Evolutionary conservation across 2,329 filamentous ascomycete genomes (phyloP), one percentile per base, ranked within the genome.

Genomic region (Basipetospora sp.): DNA sequence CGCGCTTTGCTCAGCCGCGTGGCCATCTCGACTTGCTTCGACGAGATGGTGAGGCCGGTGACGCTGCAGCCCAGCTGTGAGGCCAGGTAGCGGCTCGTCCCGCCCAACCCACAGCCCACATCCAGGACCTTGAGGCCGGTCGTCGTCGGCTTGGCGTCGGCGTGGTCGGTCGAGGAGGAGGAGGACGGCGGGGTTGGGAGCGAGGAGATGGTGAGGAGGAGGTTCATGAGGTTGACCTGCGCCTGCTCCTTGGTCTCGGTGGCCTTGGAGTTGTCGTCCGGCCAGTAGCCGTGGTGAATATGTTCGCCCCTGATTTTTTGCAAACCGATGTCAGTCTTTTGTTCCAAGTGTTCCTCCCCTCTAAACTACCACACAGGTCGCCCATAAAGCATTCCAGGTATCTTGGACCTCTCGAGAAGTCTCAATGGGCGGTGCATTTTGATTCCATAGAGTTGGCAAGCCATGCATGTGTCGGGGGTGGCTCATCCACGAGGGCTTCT

Each of bases 301-400:
- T 76, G 71, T 48, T 74, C 70, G 38, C 71, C 71, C 70, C 69
- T 74, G 13, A n/a, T n/a, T n/a, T n/a, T n/a, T n/a, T n/a, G n/a
- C n/a, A n/a, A n/a, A n/a, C n/a, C n/a, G n/a, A n/a, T n/a, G n/a
- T n/a, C n/a, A n/a, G n/a, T n/a, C n/a, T n/a, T n/a, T n/a, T n/a
- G n/a, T n/a, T n/a, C n/a, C n/a, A n/a, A n/a, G n/a, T n/a, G n/a
- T n/a, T n/a, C n/a, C n/a, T n/a, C n/a, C n/a, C n/a, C n/a, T n/a
- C n/a, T n/a, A n/a, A n/a, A n/a, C n/a, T n/a, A n/a, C n/a, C n/a
- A n/a, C n/a, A n/a, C n/a, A n/a, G n/a, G n/a, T n/a, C n/a, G n/a
- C n/a, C n/a, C n/a, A n/a, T n/a, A n/a, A n/a, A n/a, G n/a, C n/a
- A n/a, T n/a, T n/a, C n/a, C n/a, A n/a, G n/a, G n/a, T n/a, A n/a